Base-by-base conservation (phyloP, 2,329 filamentous ascomycete genomes). In the Cladosporium sp. region DNA sequence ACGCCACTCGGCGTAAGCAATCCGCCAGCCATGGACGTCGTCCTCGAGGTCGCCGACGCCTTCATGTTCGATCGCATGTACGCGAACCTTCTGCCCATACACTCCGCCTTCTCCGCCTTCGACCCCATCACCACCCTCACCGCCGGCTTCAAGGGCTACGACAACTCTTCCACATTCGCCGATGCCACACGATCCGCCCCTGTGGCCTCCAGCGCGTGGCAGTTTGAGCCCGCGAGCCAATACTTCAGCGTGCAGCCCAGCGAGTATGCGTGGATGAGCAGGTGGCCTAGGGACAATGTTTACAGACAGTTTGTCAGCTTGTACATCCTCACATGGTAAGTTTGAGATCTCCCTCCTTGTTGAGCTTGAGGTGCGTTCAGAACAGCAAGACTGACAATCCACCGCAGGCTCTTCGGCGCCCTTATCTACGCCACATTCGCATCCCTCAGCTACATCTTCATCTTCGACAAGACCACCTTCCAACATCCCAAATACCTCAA, bases 401-500 rank as follows among this genome's bases (percentile, higher is more conserved):
- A 24, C 18, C 18, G 19, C 63, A 96, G 91, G 85, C 68, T 96
- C 60, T 95, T 95, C 63, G 92, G 91, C 50, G 70, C 91, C 29
- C 58, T 90, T 41, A 76, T 93, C 50, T 97, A 96, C 78, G 96
- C 92, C 69, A 62, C 88, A 57, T 89, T 89, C 66, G 88, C 91
- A 3, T 79, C 84, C 5, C 76, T 95, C 15, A 96, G 90, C 13
- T 97, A 95, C 72, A 63, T 85, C 64, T 86, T 96, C 73, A 78
- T 96, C 65, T 96, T 96, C 74, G 91, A 96, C 72, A 93, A 96
- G 71, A 80, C 83, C 37, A 93, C 88, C 39, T 83, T 92, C 71
- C 77, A 89, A 47, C 92, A 97, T 69, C 92, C 92, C 42, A 93
- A 93, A 66, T 97, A 92, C 70, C 85, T 96, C 65, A 95, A 93